Evolutionary conservation across 768 basidiomycete species (phyloP).

Genomic region (Gelatoporia subvermispora): DNA sequence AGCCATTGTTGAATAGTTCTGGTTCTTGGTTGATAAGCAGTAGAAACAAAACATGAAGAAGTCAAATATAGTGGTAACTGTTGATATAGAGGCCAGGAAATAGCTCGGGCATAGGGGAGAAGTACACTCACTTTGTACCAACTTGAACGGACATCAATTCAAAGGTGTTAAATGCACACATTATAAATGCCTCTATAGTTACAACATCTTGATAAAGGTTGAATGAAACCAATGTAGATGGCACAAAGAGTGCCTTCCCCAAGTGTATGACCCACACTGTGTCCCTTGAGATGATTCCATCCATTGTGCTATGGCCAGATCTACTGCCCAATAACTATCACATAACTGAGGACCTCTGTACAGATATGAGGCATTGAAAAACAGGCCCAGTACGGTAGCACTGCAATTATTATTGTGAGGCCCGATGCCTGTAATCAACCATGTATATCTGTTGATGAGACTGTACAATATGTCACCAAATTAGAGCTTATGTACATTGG

Average conservation of each 20-base stretch:
- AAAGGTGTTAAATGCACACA: constrained; percentile 21
- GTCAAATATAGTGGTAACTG: constrained; percentile 21
- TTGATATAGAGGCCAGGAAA: constrained; percentile 17
- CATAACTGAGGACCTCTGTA: constrained; percentile 19
- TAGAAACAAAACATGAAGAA: constrained; percentile 25
- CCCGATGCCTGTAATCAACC: constrained; percentile 10
- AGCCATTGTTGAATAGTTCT: constrained; percentile 7
- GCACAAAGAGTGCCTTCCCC: constrained; percentile 12
- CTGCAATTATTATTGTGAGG: constrained; percentile 16
- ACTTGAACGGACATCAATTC: constrained; percentile 20
- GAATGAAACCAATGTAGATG: too few species aligned
- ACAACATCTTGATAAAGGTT: background rate
- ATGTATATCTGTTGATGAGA: constrained; percentile 21
- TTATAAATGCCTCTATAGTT: constrained; percentile 18
- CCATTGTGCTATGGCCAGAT: constrained; percentile 18
- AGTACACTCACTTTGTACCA: constrained; percentile 20
- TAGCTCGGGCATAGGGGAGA: constrained; percentile 18
- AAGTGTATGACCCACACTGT: constrained; percentile 22
- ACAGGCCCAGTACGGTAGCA: constrained; percentile 14
- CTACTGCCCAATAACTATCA: constrained; percentile 26
- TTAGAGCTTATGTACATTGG: constrained; percentile 11
- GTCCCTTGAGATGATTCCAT: constrained; percentile 18
- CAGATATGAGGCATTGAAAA: constrained; percentile 3
- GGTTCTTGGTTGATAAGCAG: constrained; percentile 13
- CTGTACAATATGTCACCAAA: constrained; percentile 17